A percentile compares a stretch with the other conserved stretches of the same genome.
These are phyloP conservation scores for Acorus calamus DNA, from an alignment of 106 monocot genomes.

Conservation along the genomic window DNA sequence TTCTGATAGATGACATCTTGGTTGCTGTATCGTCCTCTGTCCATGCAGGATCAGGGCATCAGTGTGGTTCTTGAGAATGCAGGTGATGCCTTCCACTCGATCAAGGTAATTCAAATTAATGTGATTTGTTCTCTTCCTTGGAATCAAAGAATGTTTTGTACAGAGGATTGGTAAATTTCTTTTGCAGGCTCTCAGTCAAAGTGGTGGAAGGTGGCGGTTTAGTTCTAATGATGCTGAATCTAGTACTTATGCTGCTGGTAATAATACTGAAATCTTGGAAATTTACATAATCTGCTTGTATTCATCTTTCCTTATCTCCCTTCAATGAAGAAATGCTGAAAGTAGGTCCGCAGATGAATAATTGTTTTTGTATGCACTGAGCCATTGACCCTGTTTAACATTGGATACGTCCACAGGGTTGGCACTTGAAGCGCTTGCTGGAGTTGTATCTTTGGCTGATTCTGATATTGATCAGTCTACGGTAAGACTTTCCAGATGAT, in stretches of 20 bases:
- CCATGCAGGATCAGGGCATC: constrained; percentile 61
- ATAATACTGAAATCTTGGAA: constrained; percentile 2
- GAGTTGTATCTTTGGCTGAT: constrained; percentile 60
- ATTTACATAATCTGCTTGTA: background rate
- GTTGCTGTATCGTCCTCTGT: background rate
- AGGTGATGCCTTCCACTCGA: constrained; percentile 54
- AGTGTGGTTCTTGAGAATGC: constrained; percentile 42
- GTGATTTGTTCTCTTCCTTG: background rate
- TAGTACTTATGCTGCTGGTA: constrained; percentile 88
- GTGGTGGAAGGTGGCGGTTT: constrained; percentile 94
- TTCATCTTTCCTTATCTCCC: too few species aligned
- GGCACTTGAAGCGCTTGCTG: constrained; percentile 87
- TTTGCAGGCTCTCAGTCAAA: constrained; percentile 77
- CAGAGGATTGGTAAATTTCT: background rate
- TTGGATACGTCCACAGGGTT: constrained; percentile 30
- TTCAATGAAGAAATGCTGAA: too few species aligned
- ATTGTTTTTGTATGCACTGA: too few species aligned
- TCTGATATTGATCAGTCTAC: constrained; percentile 74
- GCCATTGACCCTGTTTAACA: too few species aligned
- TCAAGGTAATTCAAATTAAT: constrained; percentile 49
- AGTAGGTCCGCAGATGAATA: too few species aligned
- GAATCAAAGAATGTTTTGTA: background rate
- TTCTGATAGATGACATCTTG: too few species aligned
- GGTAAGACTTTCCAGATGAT: constrained; percentile 19
- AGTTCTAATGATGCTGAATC: constrained; percentile 66